Conservation (phyloP, 257 asterid genomes). For the Petunia axillaris region DNA sequence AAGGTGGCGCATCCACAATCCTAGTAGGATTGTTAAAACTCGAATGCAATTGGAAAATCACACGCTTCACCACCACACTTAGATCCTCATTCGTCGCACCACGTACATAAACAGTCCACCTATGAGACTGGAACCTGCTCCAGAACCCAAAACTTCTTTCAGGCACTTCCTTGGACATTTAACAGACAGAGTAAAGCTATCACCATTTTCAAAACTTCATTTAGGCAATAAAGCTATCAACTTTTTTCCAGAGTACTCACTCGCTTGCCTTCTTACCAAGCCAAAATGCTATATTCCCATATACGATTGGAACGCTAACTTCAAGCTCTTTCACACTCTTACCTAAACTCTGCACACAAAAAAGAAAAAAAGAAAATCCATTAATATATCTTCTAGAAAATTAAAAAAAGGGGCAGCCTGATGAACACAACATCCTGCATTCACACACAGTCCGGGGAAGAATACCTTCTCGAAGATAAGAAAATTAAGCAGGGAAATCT, state of each 20-base stretch:
- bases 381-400: neutral
- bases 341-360: slow-evolving; percentile 48
- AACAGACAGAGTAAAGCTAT: neutral
- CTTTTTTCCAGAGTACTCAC: slow-evolving; percentile 49
- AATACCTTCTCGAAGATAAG: neutral
- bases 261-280: slow-evolving; percentile 99
- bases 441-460: no score
- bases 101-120: slow-evolving; percentile 90
- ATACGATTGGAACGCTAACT: slow-evolving; percentile 64
- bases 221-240: neutral
- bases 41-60: slow-evolving; percentile 87
- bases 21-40: slow-evolving; percentile 91
- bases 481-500: neutral
- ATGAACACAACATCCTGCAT: no score
- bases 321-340: slow-evolving; percentile 79
- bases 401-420: no score
- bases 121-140: slow-evolving; percentile 79
- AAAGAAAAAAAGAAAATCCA: neutral
- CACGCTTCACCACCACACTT: slow-evolving; percentile 82
- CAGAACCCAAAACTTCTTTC: slow-evolving; percentile 7
- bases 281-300: slow-evolving; percentile 95
- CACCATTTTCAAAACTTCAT: no score
- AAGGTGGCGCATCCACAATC: slow-evolving; percentile 75
- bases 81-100: slow-evolving; percentile 90
- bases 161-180: slow-evolving; percentile 42